These are phyloP conservation scores for Gaeumannomyces sp. DNA, from an alignment of 2,329 filamentous ascomycete genomes.

Conservation along the genomic window DNA sequence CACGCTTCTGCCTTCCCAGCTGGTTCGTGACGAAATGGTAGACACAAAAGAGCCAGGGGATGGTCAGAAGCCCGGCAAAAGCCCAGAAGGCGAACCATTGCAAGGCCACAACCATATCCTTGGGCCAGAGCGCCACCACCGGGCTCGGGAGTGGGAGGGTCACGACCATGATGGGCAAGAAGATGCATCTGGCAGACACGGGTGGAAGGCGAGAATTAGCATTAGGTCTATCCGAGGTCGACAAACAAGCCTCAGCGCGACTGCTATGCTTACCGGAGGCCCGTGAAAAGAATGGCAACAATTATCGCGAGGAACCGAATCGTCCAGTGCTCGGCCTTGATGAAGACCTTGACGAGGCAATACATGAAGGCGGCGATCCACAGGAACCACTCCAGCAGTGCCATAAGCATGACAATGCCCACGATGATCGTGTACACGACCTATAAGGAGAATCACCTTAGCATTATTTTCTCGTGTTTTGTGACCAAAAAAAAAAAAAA, in stretches of 20 bases:
- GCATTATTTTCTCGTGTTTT: neutral
- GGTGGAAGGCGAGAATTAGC: neutral
- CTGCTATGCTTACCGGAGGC: conserved; percentile 5
- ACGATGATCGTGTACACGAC: conserved; percentile 81
- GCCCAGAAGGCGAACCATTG: conserved; percentile 97
- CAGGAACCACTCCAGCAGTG: conserved; percentile 86
- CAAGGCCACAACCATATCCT: conserved; percentile 59
- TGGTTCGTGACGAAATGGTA: conserved; percentile 86
- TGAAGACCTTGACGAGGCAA: conserved; percentile 80
- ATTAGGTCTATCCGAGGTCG: neutral
- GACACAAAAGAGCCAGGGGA: conserved; percentile 90
- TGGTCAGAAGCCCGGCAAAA: conserved; percentile 75
- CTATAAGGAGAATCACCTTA: conserved; percentile 37
- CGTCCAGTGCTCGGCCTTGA: conserved; percentile 84
- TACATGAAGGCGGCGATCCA: conserved; percentile 94
- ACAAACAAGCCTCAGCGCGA: neutral
- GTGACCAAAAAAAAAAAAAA: neutral
- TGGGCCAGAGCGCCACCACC: conserved; percentile 68
- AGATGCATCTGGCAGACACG: conserved; percentile 57
- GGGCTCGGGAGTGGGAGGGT: conserved; percentile 75
- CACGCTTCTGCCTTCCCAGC: conserved; percentile 71
- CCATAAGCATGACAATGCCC: conserved; percentile 74
- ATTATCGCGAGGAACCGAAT: conserved; percentile 71
- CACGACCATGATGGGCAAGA: conserved; percentile 89
- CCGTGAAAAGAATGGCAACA: conserved; percentile 46